phyloP scores from a whole-genome alignment of 768 basidiomycete species.

The Suillus spraguei region DNA sequence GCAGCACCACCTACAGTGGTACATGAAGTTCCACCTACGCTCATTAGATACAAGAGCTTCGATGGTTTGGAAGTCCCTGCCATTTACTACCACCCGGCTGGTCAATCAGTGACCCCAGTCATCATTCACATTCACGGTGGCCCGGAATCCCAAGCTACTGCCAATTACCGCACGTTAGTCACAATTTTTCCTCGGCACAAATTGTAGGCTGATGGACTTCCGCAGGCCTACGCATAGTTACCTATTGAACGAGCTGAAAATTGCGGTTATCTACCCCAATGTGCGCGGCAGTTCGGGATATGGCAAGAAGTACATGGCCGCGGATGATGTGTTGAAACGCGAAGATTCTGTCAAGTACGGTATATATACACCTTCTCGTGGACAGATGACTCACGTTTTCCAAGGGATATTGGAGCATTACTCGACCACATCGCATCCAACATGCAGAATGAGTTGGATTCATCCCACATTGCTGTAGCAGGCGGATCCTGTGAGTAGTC shows the following conservation, averaged over 20 bases:
- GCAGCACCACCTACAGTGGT: constrained; percentile 32
- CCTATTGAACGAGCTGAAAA: constrained; percentile 42
- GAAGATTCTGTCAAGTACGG: constrained; percentile 45
- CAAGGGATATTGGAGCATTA: constrained; percentile 41
- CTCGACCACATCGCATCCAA: constrained; percentile 37
- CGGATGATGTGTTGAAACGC: constrained; percentile 44
- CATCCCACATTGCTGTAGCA: constrained; percentile 42
- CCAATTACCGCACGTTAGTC: constrained; percentile 35
- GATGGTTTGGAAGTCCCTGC: constrained; percentile 43
- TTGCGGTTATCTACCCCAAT: constrained; percentile 45
- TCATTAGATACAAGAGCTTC: constrained; percentile 43
- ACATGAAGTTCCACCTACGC: constrained; percentile 32
- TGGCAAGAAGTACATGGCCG: constrained; percentile 40
- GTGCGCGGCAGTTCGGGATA: constrained; percentile 46
- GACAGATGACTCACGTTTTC: background rate
- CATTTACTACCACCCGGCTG: constrained; percentile 43
- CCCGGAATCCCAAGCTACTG: constrained; percentile 39
- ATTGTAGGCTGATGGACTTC: background rate
- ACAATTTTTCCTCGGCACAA: background rate
- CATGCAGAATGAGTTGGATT: constrained; percentile 36
- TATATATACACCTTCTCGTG: background rate
- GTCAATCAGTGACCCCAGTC: constrained; percentile 32
- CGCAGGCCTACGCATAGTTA: constrained; percentile 39
- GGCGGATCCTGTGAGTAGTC: constrained; percentile 41
- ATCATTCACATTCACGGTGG: constrained; percentile 45